phyloP scores from a whole-genome alignment of 495 filamentous ascomycete genomes.

The Echria macrotheca region DNA sequence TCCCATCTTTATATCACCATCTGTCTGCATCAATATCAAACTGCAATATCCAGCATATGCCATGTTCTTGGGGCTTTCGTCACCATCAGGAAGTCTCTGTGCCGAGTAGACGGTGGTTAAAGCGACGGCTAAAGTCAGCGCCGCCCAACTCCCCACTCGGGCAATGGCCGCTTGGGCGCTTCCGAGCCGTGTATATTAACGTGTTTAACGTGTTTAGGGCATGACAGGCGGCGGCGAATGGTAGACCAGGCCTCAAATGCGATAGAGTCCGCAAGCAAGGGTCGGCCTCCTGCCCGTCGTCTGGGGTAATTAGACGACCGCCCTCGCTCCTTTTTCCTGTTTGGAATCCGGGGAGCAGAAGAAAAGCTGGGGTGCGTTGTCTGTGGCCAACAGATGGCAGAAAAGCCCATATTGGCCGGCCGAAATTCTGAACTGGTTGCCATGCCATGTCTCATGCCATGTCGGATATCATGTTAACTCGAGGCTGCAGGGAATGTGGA shows the following conservation, averaged over 20 bases:
- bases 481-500: conserved; percentile 7
- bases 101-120: conserved; percentile 14
- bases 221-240: too few relatives aligned
- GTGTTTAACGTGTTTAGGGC: too few relatives aligned
- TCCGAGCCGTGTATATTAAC: conserved; percentile 7
- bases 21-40: not conserved
- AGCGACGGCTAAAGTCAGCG: too few relatives aligned
- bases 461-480: too few relatives aligned
- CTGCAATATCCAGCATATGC: not conserved
- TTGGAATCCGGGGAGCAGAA: not conserved
- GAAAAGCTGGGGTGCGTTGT: conserved; percentile 15
- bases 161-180: conserved; percentile 10
- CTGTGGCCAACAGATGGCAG: conserved; percentile 4
- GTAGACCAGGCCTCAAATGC: too few relatives aligned
- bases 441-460: too few relatives aligned
- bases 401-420: too few relatives aligned
- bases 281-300: conserved; percentile 12
- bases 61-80: not conserved
- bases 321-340: not conserved
- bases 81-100: not conserved
- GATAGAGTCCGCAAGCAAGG: too few relatives aligned
- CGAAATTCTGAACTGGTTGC: too few relatives aligned
- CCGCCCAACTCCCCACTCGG: too few relatives aligned
- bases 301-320: conserved; percentile 12
- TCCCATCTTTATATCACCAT: not conserved